phyloP scores from a whole-genome alignment of 352 stramenopile species.

The Phytophthora aleatoria region DNA sequence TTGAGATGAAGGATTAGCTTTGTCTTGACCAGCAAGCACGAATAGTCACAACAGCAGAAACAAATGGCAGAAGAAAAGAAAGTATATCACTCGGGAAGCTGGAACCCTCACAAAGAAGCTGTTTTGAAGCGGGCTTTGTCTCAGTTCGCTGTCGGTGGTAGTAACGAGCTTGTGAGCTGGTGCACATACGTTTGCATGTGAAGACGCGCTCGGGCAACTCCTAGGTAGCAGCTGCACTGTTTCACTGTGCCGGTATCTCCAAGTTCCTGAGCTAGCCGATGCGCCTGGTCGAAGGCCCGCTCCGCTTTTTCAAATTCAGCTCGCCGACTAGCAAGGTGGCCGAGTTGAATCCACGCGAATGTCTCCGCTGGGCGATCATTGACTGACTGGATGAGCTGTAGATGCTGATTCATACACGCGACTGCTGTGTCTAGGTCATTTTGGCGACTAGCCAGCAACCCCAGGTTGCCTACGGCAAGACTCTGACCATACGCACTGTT shows the following conservation, averaged over 20 bases:
- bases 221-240: slow-evolving; percentile 84
- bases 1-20: slow-evolving; percentile 66
- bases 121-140: slow-evolving; percentile 5
- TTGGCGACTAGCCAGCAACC: slow-evolving; percentile 83
- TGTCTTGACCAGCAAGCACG: neutral
- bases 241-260: slow-evolving; percentile 69
- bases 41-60: slow-evolving; percentile 10
- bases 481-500: slow-evolving; percentile 87
- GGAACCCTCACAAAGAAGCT: neutral
- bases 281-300: slow-evolving; percentile 79
- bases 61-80: slow-evolving; percentile 7
- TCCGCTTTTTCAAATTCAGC: slow-evolving; percentile 70
- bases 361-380: slow-evolving; percentile 76
- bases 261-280: slow-evolving; percentile 74
- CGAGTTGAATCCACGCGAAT: slow-evolving; percentile 89
- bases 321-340: slow-evolving; percentile 64
- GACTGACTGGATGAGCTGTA: slow-evolving; percentile 89
- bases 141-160: slow-evolving; percentile 19
- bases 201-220: slow-evolving; percentile 64
- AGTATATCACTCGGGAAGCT: slow-evolving; percentile 11
- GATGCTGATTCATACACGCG: slow-evolving; percentile 90
- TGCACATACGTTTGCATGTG: slow-evolving; percentile 68
- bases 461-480: slow-evolving; percentile 88
- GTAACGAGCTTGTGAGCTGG: slow-evolving; percentile 45
- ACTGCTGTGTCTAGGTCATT: slow-evolving; percentile 76